Base-by-base conservation (phyloP, 768 basidiomycete species). In the Rhizopogon rudus region DNA sequence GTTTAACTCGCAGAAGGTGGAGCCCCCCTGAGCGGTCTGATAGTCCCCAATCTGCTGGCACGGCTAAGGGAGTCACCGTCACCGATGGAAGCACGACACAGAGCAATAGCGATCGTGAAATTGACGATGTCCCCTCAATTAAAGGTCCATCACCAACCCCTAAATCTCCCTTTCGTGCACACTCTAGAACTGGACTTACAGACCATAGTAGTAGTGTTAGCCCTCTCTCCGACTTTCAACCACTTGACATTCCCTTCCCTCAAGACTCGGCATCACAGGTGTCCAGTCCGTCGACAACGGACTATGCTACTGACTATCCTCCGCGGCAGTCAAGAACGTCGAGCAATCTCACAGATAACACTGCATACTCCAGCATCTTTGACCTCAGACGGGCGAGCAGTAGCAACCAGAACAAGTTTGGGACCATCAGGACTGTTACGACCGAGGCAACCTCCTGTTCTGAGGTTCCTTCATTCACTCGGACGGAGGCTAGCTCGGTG, bases 361-460 rank as follows among this genome's bases (percentile, higher is more conserved):
- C 74, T 3, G 61, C 64, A n/a, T 76, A 81, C 64, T 88, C 88
- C 51, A 88, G 86, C 59, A 70, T 87, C 55, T 73, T 87, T 52
- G 86, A 87, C 65, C 70, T 72, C 51, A 72, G 71, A 54, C 72
- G 73, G 52, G 74, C 70, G 52, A 74, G 71, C 49, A 73, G 75
- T 37, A 71, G 69, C 54, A 74, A 70, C 42, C 74, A 75, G 59
- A 84, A 81, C 64, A 86, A 81, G 65, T 92, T 83, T 68, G 88
- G 84, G 41, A 93, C 91, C 10, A 82, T 92, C 57, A 78, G 88
- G 63, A 91, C 91, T n/a, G 75, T 86, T 57, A 90, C 84, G 33
- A 93, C 91, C 31, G 90, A 91, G 59, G 77, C 86, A 57, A 93
- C 90, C 17, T 88, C 87, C 40, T 67, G 65, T 14, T 73, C 74